Base-by-base conservation (phyloP, 108 stramenopile species). In the Skeletonema potamos region DNA sequence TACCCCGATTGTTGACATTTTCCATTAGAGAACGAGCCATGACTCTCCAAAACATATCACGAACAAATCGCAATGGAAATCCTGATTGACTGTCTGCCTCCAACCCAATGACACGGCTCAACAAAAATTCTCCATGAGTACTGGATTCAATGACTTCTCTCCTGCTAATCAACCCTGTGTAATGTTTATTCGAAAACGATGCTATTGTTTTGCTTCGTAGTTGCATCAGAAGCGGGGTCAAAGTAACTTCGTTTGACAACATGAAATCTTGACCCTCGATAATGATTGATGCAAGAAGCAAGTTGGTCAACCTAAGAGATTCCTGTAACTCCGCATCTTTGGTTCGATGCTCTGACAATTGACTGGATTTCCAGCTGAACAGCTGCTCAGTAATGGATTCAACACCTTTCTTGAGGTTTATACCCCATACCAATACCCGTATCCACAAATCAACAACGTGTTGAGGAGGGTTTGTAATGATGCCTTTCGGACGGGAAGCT, bases 381-480 rank as follows among this genome's bases (percentile, higher is more conserved):
- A 80, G 24, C 24, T 64, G 51, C 4, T 59, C 62, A 4, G 17
- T 24, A 44, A 73, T 11, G 3, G 20, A 32, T 13, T 64, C 59
- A 27, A 70, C 68, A 17, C 72, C 57, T 54, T 26, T 34, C 24
- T 70, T 48, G 12, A 81, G 66, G 5, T 62, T 60, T 10, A 76
- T 54, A 41, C 84, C 64, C 92, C 92, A 93, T 13, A 28, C 55
- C 41, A 89, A 83, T 15, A 88, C 58, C 27, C 84, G 76, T 15
- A 83, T 27, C 61, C 83, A 74, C 26, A 81, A 34, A 68, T 87
- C 81, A 33, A 85, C 56, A 11, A 74, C 66, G 12, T 80, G 76
- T 22, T 72, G 58, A 5, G 83, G 72, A 39, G 89, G 92, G 27
- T 90, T 58, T 32, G 89, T 65, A 32, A 87, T 81, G 18, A 93